A percentile compares a stretch with the other conserved stretches of the same genome.
phyloP scores from a whole-genome alignment of 1,284 basidiomycete species.

The Ganoderma sinense region DNA sequence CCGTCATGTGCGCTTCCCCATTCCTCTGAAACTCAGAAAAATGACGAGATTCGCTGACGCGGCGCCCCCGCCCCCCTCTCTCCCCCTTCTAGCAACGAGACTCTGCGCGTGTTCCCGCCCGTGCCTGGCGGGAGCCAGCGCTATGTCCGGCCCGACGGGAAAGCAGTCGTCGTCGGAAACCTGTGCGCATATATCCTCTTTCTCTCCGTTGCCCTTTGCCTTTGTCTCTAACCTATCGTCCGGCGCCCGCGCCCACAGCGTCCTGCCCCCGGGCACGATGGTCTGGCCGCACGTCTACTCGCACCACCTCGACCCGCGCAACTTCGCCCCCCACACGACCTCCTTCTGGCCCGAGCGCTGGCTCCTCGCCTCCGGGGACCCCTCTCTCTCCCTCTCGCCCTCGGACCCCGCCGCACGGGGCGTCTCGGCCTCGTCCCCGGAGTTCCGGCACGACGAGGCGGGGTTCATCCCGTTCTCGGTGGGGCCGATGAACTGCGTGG shows the following conservation, averaged over 20 bases:
- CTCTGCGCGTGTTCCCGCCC: conserved; percentile 61
- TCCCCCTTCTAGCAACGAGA: conserved; percentile 74
- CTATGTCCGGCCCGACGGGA: conserved; percentile 33
- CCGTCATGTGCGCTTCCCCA: conserved; percentile 7
- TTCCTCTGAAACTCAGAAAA: not conserved
- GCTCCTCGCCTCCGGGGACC: conserved; percentile 8
- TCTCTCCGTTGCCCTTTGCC: conserved; percentile 1
- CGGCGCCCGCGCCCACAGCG: not conserved
- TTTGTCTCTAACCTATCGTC: too few relatives aligned
- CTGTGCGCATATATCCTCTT: not conserved
- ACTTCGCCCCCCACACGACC: conserved; percentile 8
- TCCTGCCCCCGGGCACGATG: conserved; percentile 8
- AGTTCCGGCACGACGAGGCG: conserved; percentile 29
- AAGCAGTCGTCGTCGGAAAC: not conserved
- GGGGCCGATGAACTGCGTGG: conserved; percentile 41
- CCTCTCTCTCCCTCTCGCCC: not conserved
- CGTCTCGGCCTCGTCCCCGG: not conserved
- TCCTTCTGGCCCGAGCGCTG: conserved; percentile 19
- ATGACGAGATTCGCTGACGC: not conserved
- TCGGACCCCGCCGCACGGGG: not conserved
- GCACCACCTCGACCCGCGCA: conserved; percentile 16
- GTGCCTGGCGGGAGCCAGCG: conserved; percentile 60
- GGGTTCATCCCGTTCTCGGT: conserved; percentile 39
- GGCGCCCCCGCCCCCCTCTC: too few relatives aligned
- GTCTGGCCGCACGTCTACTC: conserved; percentile 18